Conservation (phyloP, 106 monocot genomes). For the Acorus gramineus region DNA sequence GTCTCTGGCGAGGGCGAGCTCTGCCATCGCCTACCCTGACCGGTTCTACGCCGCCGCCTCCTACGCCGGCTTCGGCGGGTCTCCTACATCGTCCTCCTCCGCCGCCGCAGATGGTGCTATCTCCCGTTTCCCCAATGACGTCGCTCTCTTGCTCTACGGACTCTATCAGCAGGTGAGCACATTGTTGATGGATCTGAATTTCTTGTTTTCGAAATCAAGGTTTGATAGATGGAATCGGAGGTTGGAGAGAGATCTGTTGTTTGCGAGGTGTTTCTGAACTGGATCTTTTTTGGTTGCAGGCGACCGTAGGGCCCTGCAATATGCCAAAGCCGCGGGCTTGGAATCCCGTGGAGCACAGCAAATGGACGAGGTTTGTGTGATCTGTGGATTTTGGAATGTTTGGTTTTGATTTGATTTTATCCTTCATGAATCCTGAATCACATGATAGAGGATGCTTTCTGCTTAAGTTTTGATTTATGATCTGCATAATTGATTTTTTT, state of each 20-base stretch:
- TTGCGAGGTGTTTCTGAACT: too few relatives aligned
- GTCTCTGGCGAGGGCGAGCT: conserved; percentile 19
- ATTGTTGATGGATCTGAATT: not conserved
- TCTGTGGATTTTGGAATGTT: not conserved
- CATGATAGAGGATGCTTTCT: too few relatives aligned
- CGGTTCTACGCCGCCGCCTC: conserved; percentile 49
- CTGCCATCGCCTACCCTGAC: conserved; percentile 49
- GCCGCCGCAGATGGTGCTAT: not conserved
- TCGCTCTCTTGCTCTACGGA: conserved; percentile 37
- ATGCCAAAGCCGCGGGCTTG: conserved; percentile 63
- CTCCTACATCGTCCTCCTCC: conserved; percentile 2
- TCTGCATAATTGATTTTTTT: too few relatives aligned
- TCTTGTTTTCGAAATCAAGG: too few relatives aligned
- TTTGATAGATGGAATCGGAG: too few relatives aligned
- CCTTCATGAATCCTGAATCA: too few relatives aligned
- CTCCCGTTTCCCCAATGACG: conserved; percentile 38
- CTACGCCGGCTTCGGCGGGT: conserved; percentile 34
- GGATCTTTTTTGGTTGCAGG: conserved; percentile 30
- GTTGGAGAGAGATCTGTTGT: too few relatives aligned
- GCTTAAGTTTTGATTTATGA: too few relatives aligned
- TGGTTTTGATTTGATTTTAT: too few relatives aligned
- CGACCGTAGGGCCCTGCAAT: conserved; percentile 72
- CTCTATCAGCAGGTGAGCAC: conserved; percentile 36
- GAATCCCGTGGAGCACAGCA: conserved; percentile 83
- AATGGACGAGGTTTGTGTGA: conserved; percentile 77